A percentile compares a stretch with the other conserved stretches of the same genome.
Conservation (phyloP, 108 stramenopile genomes). For the Aurantiochytrium sp. region DNA sequence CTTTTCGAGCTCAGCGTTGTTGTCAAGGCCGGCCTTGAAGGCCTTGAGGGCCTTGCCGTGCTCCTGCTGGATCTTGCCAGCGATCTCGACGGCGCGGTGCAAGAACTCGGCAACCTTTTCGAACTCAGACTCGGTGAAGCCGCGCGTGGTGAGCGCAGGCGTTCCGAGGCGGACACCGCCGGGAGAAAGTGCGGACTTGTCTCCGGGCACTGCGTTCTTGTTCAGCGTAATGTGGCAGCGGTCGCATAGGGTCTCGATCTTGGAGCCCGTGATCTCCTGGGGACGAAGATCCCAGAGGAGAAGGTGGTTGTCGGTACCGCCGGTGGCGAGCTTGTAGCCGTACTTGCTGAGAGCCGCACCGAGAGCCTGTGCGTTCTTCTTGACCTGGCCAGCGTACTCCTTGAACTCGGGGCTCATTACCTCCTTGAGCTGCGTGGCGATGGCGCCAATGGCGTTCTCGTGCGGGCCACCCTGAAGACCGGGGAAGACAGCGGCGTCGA, state of each 20-base stretch:
- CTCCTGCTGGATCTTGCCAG: conserved; percentile 73
- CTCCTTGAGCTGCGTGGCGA: conserved; percentile 97
- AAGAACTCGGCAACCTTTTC: conserved; percentile 86
- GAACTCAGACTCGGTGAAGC: conserved; percentile 88
- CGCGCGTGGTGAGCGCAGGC: conserved; percentile 43
- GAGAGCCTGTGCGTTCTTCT: conserved; percentile 82
- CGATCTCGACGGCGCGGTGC: conserved; percentile 73
- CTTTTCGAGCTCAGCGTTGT: conserved; percentile 54
- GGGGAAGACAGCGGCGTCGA: conserved; percentile 88
- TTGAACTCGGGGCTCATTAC: conserved; percentile 90
- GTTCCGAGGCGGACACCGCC: conserved; percentile 96
- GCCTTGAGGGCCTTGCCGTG: conserved; percentile 82
- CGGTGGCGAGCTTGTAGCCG: conserved; percentile 91
- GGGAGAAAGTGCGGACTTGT: conserved; percentile 93
- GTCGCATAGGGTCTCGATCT: conserved; percentile 98
- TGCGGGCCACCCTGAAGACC: conserved; percentile 99
- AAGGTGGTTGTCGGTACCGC: conserved; percentile 99
- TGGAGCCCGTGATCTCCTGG: conserved; percentile 82
- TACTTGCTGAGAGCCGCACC: conserved; percentile 67
- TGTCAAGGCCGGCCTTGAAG: conserved; percentile 68
- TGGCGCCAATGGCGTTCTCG: conserved; percentile 96
- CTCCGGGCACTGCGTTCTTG: conserved; percentile 98
- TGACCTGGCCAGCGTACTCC: conserved; percentile 80
- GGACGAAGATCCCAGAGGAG: conserved; percentile 97
- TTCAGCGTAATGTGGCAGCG: conserved; percentile 93